Evolutionary conservation across 2,329 filamentous ascomycete species (phyloP).

Genomic region (Scedosporium boydii): DNA sequence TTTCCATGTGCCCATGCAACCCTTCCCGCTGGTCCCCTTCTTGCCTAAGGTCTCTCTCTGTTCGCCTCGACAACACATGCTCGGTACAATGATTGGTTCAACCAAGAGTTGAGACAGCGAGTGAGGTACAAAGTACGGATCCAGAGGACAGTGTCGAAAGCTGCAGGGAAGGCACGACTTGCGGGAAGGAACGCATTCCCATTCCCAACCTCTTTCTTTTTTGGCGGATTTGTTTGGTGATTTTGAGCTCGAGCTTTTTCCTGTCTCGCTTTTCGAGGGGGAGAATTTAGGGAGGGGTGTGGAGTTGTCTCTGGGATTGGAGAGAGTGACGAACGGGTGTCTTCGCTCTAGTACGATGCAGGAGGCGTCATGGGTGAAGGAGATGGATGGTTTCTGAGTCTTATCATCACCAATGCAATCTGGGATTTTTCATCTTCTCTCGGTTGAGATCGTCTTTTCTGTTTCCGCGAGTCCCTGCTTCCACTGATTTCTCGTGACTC

Average conservation of each 20-base stretch:
- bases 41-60: too few species aligned
- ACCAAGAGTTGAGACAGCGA: not conserved
- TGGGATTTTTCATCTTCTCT: too few species aligned
- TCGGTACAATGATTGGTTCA: too few species aligned
- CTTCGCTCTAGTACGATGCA: not conserved
- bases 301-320: not conserved
- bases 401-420: too few species aligned
- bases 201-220: not conserved
- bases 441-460: too few species aligned
- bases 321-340: too few species aligned
- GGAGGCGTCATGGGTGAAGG: not conserved
- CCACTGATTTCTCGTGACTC: too few species aligned
- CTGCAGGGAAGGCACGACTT: not conserved
- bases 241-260: not conserved
- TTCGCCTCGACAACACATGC: too few species aligned
- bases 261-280: not conserved
- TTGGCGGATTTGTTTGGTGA: not conserved
- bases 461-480: too few species aligned
- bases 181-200: not conserved
- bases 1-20: not conserved
- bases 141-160: not conserved
- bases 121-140: not conserved
- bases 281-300: not conserved
- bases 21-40: not conserved
- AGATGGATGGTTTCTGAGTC: too few species aligned